Base-by-base conservation (phyloP, 306 rosid genomes). In the Oxytropis ochrocephala region DNA sequence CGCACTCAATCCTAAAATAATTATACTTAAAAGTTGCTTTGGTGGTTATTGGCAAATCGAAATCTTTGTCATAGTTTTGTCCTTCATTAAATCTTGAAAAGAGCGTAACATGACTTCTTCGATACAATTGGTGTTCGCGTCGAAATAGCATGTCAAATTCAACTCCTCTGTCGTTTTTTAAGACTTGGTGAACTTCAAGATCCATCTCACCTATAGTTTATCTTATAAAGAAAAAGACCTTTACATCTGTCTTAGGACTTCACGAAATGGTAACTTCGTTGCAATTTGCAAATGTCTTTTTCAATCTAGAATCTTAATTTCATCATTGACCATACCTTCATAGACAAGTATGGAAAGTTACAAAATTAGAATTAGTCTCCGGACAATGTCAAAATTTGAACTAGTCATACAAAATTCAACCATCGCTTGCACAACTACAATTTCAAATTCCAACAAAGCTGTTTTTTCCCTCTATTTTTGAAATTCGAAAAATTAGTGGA, bases 221-320 rank as follows among this genome's bases (percentile, higher is more conserved):
- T 24, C 29, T 24, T 24, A 24, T 24, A 24, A 24, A 59, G 64
- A 32, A 13, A 11, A 73, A 64, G 77, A 16, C 70, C 54, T 12
- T 3, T 29, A 19, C 70, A 43, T 64, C 4, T 29, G 12, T 67
- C 55, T 39, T 78, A 73, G 63, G 56, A 8, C 12, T 41, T 73
- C 61, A 68, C 67, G 35, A 64, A 32, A 61, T 52, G 54, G 64
- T 61, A 41, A 62, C 48, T 69, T 38, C 7, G 13, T 17, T 7
- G 24, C 27, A 4, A 21, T 21, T 21, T 21, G 27, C 29, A 33
- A 1, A 55, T 21, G 72, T 58, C 56, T 5, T 59, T 64, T 50
- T 72, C 78, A 71, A 52, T 64, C 32, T 29, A 44, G 62, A 56
- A 17, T 42, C 41, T 65, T 17, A 18, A 65, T 48, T 11, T 21